Conservation (phyloP, 2,329 filamentous ascomycete genomes). For the Dactylonectria macrodidyma region DNA sequence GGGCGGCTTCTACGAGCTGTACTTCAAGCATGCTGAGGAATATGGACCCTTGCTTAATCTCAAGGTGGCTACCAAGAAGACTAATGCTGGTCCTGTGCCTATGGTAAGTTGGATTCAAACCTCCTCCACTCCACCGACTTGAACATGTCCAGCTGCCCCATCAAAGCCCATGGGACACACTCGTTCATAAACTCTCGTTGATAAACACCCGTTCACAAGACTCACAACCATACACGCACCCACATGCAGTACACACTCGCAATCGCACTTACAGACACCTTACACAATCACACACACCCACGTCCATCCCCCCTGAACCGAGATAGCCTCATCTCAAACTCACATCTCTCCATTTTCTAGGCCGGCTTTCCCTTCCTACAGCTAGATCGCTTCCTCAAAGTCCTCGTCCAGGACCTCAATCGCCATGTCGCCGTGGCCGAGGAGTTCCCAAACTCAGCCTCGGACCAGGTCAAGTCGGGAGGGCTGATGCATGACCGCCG, state of each 20-base stretch:
- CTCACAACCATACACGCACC: not conserved
- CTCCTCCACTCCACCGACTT: constrained; percentile 33
- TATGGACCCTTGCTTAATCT: constrained; percentile 88
- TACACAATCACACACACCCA: not conserved
- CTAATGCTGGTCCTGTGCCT: constrained; percentile 82
- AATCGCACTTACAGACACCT: not conserved
- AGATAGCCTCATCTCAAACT: constrained; percentile 31
- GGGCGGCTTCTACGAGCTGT: constrained; percentile 97
- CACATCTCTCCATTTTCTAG: constrained; percentile 56
- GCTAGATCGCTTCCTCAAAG: constrained; percentile 92
- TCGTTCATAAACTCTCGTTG: not conserved
- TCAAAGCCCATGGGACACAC: not conserved
- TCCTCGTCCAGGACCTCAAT: constrained; percentile 90
- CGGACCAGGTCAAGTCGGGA: constrained; percentile 80
- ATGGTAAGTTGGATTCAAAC: constrained; percentile 74
- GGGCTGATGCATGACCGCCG: constrained; percentile 87
- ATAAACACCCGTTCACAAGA: not conserved
- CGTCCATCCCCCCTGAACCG: not conserved
- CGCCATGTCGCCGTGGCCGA: constrained; percentile 95
- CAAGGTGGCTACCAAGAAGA: constrained; percentile 87
- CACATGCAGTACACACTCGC: not conserved
- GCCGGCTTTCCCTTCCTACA: constrained; percentile 96
- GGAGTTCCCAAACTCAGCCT: constrained; percentile 84
- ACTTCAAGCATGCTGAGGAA: constrained; percentile 95
- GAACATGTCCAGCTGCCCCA: constrained; percentile 6